These are phyloP conservation scores for Crucihimalaya himalaica DNA, from an alignment of 345 rosid genomes.

Conservation along the genomic window DNA sequence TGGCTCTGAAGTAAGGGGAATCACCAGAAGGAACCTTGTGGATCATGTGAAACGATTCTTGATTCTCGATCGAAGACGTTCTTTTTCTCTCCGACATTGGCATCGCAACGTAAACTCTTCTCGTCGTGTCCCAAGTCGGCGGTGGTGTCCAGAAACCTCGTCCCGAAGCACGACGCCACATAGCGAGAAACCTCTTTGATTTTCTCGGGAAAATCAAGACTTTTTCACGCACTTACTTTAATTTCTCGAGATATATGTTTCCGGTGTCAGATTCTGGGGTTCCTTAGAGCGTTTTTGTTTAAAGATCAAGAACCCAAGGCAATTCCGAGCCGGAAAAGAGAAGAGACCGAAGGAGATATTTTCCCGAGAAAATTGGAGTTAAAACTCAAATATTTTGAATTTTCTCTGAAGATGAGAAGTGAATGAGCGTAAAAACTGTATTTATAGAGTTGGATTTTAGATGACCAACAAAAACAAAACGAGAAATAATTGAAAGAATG, in stretches of 20 bases:
- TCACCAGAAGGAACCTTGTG: slow-evolving; percentile 55
- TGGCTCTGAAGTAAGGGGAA: slow-evolving; percentile 76
- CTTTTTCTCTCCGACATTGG: slow-evolving; percentile 58
- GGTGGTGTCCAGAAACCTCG: slow-evolving; percentile 60
- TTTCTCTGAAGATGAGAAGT: background rate
- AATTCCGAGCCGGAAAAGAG: background rate
- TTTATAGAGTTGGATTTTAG: background rate
- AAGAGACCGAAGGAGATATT: background rate
- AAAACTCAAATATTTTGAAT: background rate
- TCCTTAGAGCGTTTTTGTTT: background rate
- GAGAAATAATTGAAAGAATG: background rate
- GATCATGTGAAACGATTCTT: slow-evolving; percentile 38
- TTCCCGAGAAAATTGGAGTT: slow-evolving; percentile 5
- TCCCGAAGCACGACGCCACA: slow-evolving; percentile 28
- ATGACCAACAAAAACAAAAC: background rate
- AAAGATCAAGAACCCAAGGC: background rate
- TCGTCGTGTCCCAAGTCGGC: slow-evolving; percentile 39
- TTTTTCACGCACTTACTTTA: background rate
- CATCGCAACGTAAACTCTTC: slow-evolving; percentile 31
- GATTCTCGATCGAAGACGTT: slow-evolving; percentile 27
- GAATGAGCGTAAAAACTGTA: background rate
- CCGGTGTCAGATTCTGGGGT: background rate
- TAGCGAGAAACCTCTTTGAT: background rate
- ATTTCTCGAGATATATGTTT: slow-evolving; percentile 8
- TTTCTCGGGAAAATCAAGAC: slow-evolving; percentile 24